These are phyloP conservation scores for Pyrenochaeta sp. DNA, from an alignment of 2,329 filamentous ascomycete genomes.

Conservation along the genomic window DNA sequence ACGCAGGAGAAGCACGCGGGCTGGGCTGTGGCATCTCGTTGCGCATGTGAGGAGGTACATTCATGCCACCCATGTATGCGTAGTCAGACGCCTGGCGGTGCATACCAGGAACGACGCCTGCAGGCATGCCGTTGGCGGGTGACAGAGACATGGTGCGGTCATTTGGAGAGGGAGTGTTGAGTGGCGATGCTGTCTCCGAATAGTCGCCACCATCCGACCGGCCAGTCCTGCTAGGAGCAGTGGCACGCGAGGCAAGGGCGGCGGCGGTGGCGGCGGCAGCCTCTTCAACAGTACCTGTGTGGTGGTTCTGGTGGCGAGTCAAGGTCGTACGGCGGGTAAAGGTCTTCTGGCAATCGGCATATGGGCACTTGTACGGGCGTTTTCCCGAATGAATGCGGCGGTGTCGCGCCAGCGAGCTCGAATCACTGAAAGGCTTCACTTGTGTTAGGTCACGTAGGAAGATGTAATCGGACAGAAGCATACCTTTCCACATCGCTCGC, in stretches of 20 bases:
- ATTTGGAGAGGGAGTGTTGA: slow-evolving; percentile 84
- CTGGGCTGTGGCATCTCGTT: slow-evolving; percentile 75
- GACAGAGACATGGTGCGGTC: slow-evolving; percentile 83
- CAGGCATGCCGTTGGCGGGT: slow-evolving; percentile 76
- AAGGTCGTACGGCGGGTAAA: slow-evolving; percentile 95
- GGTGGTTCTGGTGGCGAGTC: slow-evolving; percentile 94
- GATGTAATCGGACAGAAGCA: slow-evolving; percentile 29
- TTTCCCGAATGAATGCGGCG: slow-evolving; percentile 95
- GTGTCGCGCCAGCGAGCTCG: slow-evolving; percentile 91
- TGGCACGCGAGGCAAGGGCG: slow-evolving; percentile 71
- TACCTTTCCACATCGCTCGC: slow-evolving; percentile 96
- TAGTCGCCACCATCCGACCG: slow-evolving; percentile 76
- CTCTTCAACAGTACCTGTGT: slow-evolving; percentile 94
- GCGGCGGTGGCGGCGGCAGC: slow-evolving; percentile 88
- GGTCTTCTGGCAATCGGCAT: slow-evolving; percentile 97
- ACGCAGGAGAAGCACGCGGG: slow-evolving; percentile 69
- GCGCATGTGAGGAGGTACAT: slow-evolving; percentile 84
- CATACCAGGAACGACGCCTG: slow-evolving; percentile 69
- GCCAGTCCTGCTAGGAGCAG: slow-evolving; percentile 58
- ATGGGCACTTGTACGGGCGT: slow-evolving; percentile 96
- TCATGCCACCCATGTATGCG: slow-evolving; percentile 78
- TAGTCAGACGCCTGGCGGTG: slow-evolving; percentile 75
- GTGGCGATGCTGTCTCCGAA: slow-evolving; percentile 75
- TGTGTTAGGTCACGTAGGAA: slow-evolving; percentile 30
- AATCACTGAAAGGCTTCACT: slow-evolving; percentile 89